phyloP scores from a whole-genome alignment of 805 yeast genomes.

The Blastobotrys terrestris region DNA sequence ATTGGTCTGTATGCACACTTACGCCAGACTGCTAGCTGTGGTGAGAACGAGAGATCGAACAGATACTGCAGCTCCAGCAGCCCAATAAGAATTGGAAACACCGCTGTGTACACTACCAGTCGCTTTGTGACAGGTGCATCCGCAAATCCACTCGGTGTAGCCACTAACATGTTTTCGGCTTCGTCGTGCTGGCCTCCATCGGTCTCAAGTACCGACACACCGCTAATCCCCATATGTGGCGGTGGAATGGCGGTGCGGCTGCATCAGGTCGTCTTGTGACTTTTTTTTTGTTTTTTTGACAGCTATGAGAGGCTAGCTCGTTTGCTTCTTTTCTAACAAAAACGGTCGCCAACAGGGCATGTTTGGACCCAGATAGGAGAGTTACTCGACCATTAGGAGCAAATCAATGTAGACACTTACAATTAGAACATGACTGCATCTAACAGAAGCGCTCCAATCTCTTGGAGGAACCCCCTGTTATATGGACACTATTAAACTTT shows the following conservation, averaged over 20 bases:
- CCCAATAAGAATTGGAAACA: slow-evolving; percentile 32
- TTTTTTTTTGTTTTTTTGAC: too few species aligned
- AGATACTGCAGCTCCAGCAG: slow-evolving; percentile 34
- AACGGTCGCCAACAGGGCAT: not conserved
- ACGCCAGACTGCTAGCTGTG: slow-evolving; percentile 32
- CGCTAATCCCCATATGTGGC: too few species aligned
- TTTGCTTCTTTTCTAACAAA: not conserved
- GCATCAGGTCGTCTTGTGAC: not conserved
- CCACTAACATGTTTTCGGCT: slow-evolving; percentile 26
- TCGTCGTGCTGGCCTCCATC: not conserved
- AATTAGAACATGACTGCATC: too few species aligned
- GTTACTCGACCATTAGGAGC: too few species aligned
- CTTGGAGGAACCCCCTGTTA: too few species aligned
- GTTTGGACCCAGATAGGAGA: too few species aligned
- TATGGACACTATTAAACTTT: too few species aligned
- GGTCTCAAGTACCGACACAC: not conserved
- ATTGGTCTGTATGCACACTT: too few species aligned
- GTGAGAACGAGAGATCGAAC: slow-evolving; percentile 29
- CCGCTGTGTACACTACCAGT: slow-evolving; percentile 21
- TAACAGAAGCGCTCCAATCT: too few species aligned
- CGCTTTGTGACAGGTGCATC: slow-evolving; percentile 33
- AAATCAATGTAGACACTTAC: too few species aligned
- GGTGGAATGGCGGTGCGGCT: not conserved
- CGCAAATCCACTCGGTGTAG: slow-evolving; percentile 35
- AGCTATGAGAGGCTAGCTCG: not conserved